Evolutionary conservation across 2,329 filamentous ascomycete species (phyloP), one percentile per base, ranked within the genome.

Genomic region (Aspergillus quadrilineatus): DNA sequence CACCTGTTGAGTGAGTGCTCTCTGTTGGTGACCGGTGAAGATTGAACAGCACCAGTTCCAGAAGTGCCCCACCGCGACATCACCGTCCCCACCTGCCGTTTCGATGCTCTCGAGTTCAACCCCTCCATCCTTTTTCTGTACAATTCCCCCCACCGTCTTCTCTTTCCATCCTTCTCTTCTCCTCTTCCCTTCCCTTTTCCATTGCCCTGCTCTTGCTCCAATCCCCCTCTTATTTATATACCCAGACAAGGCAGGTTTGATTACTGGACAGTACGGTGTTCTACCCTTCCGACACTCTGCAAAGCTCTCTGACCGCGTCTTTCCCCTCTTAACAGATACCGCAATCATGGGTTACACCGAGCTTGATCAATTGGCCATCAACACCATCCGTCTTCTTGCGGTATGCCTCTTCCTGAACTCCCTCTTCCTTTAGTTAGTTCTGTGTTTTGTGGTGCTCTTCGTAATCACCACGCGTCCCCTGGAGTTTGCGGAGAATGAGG

Each of bases 321-420:
- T 15, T 22, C 39, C n/a, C 28, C 32, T 22, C 36, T 37, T 55
- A 30, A 34, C 44, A 55, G 68, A 70, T 64, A 65, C 66, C 66
- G 76, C 77, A 75, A 85, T 75, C 71, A 97, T 97, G 93, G 87
- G 87, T 77, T 97, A 89, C 85, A 84, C 84, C 76, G 89, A 97
- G 72, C 78, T 87, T 74, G 94, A 99, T 78, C 82, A 88, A 83
- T 85, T 92, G 80, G 89, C 91, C 74, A 91, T 99, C 82, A 97
- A 97, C 88, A 96, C 93, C 78, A 97, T 99, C 83, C 90, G 94
- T 77, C 80, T 91, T 75, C 86, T 99, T 70, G 92, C 94, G 77
- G 94, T 97, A 88, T 79, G 92, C 88, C 61, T 55, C 45, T 56
- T 60, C 63, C 47, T 57, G 12, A 12, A 44, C 29, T 44, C 48